Conservation (phyloP, 129 eudicot genomes). For the Daucus carota region DH1_v3.0 NC_030388.2:25250001-25250500, state of each 20-base stretch:
- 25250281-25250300: neutral
- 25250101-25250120: neutral
- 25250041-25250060: neutral
- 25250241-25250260: neutral
- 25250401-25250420: neutral
- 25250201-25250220: neutral
- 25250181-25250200: neutral
- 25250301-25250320: neutral
- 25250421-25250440: too few relatives aligned
- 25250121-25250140: neutral
- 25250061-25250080: neutral
- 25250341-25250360: neutral
- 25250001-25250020: neutral
- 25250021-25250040: too few relatives aligned
- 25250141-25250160: neutral
- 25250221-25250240: neutral
- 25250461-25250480: conserved; percentile 5
- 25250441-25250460: neutral
- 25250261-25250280: neutral
- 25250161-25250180: neutral
- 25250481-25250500: neutral
- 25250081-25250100: neutral
- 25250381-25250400: neutral
- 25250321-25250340: neutral
- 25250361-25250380: neutral